Percentiles rank a stretch among this genome's conserved stretches.
These are phyloP conservation scores for Spiraea crenata DNA, from an alignment of 331 rosid genomes.

Conservation along the genomic window DNA sequence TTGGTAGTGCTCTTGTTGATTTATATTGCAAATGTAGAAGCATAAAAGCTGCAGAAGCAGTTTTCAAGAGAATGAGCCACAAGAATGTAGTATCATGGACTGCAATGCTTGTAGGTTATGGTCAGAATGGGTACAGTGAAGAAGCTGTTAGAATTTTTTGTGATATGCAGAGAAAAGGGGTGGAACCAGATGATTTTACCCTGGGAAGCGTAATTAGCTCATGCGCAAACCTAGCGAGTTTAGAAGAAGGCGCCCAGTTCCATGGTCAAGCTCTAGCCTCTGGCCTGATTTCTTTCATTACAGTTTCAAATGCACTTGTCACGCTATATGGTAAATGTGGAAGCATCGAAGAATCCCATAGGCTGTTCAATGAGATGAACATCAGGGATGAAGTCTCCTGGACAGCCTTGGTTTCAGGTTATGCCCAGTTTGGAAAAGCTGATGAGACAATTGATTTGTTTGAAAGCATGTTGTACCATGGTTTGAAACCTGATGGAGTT, in stretches of 20 bases:
- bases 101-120: constrained; percentile 79
- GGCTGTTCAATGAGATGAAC: constrained; percentile 62
- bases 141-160: constrained; percentile 71
- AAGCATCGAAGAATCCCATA: constrained; percentile 57
- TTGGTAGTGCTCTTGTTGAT: constrained; percentile 84
- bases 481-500: constrained; percentile 68
- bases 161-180: constrained; percentile 72
- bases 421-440: constrained; percentile 72
- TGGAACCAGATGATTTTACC: constrained; percentile 74
- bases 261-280: constrained; percentile 68
- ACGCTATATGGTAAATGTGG: constrained; percentile 81
- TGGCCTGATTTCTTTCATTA: constrained; percentile 53
- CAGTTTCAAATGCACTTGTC: constrained; percentile 81
- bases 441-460: constrained; percentile 59
- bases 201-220: constrained; percentile 81
- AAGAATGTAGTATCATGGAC: constrained; percentile 90
- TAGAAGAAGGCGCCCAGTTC: constrained; percentile 87
- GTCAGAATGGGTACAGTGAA: constrained; percentile 74
- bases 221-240: constrained; percentile 84
- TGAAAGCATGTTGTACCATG: constrained; percentile 57
- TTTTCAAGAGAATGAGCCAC: constrained; percentile 61
- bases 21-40: constrained; percentile 78
- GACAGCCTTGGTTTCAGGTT: constrained; percentile 86
- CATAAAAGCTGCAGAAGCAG: constrained; percentile 57
- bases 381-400: constrained; percentile 72